phyloP scores from a whole-genome alignment of 75 land plant genomes.

The Pinus taeda region DNA sequence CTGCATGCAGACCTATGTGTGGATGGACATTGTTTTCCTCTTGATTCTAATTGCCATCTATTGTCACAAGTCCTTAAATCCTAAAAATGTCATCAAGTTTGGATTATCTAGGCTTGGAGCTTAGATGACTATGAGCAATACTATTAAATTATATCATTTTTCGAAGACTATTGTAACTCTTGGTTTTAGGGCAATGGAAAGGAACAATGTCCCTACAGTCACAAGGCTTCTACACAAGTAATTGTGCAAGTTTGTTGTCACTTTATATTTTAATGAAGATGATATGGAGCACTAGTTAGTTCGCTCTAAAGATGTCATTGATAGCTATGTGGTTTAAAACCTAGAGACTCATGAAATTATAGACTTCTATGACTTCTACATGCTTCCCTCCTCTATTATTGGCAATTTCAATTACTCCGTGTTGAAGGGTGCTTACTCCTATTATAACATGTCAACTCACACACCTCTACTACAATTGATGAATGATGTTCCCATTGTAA shows the following conservation, averaged over 20 bases:
- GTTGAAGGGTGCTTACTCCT: slow-evolving; percentile 82
- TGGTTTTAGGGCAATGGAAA: slow-evolving; percentile 64
- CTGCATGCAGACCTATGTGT: no score
- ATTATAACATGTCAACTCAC: slow-evolving; percentile 55
- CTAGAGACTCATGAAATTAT: slow-evolving; percentile 65
- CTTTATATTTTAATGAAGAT: slow-evolving; percentile 60
- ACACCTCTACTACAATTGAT: slow-evolving; percentile 66
- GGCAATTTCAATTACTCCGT: slow-evolving; percentile 55
- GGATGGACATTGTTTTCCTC: no score
- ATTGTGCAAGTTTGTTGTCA: slow-evolving; percentile 1
- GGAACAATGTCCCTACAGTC: slow-evolving; percentile 58
- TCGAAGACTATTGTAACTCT: no score
- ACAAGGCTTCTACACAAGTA: slow-evolving; percentile 53
- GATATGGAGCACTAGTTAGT: slow-evolving; percentile 79
- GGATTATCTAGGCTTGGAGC: no score
- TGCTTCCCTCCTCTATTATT: slow-evolving; percentile 70
- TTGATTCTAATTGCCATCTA: no score
- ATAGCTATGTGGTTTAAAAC: slow-evolving; percentile 11
- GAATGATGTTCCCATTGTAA: slow-evolving; percentile 72
- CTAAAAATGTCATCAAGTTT: no score
- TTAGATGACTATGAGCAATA: no score
- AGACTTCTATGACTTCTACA: slow-evolving; percentile 73
- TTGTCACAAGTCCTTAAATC: no score
- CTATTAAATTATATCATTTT: no score
- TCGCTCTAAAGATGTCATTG: slow-evolving; percentile 61